Base-by-base conservation (phyloP, 2,329 filamentous ascomycete genomes). In the Colletotrichum sp. region DNA sequence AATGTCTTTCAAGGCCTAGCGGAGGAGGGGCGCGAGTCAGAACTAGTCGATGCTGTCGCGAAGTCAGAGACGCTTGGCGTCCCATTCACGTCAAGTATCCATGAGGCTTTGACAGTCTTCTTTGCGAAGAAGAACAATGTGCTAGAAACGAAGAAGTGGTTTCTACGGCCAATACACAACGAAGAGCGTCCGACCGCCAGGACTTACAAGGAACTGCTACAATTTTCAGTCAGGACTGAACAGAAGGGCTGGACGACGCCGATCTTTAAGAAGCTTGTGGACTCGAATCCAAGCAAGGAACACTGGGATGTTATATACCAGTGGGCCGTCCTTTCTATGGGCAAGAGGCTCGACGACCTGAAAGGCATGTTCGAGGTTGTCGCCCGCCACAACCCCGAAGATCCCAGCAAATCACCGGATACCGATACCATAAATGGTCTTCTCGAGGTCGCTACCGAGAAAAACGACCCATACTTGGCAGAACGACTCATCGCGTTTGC, bases 381-480 rank as follows among this genome's bases (percentile, higher is more conserved):
- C 89, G 84, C 87, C n/a, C 84, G 86, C 49, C 85, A 88, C 65
- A 89, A 87, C 77, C 80, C 86, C 68, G 83, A 88, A 76, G 83
- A 89, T 72, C 82, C 87, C 72, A 85, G 86, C 18, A 79, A 89
- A 5, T 84, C 87, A 8, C 92, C 95, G 0, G 93, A 95, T 71
- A 92, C 92, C 8, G 85, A 89, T 5, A 95, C 94, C 8, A 92
- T 99, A 80, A 98, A 99, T 81, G 86, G 88, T 8, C 88, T 99
- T 30, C 89, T 99, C 21, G 90, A 91, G 69, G 92, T 93, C 73
- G 95, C 95, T 12, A 93, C 93, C 78, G 90, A 91, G n/a, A 89
- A 90, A 71, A 88, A 93, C 13, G 93, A 98, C 79, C 89, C 92
- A 0, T 92, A 94, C 79, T 87, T 95, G 62, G 95, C 95, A 7